Conservation (phyloP, 306 rosid species). For the Prunus campanulata region DNA sequence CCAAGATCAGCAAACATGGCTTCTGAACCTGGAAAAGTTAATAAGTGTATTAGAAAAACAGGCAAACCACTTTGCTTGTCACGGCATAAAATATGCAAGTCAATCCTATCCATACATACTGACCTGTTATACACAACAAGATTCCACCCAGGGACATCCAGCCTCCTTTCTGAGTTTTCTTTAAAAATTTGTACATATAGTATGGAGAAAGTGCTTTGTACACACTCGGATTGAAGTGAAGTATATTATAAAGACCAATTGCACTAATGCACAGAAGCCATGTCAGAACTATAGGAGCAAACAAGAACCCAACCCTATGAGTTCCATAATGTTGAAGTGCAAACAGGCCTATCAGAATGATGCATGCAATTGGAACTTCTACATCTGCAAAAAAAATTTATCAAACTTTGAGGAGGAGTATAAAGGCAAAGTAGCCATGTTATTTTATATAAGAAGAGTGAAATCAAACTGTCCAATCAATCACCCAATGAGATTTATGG, state of each 20-base stretch:
- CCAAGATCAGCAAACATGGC: conserved; percentile 99
- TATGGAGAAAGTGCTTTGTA: conserved; percentile 80
- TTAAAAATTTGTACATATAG: conserved; percentile 59
- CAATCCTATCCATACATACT: conserved; percentile 24
- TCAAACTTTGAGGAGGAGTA: conserved; percentile 25
- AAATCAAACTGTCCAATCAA: conserved; percentile 19
- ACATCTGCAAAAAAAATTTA: conserved; percentile 52
- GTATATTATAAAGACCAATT: conserved; percentile 85
- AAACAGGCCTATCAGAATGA: conserved; percentile 75
- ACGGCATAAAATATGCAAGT: conserved; percentile 14
- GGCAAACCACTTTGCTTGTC: conserved; percentile 8
- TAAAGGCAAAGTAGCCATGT: conserved; percentile 5
- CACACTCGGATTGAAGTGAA: conserved; percentile 62
- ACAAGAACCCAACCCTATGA: conserved; percentile 88
- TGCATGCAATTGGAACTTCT: conserved; percentile 79
- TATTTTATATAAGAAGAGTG: conserved; percentile 5
- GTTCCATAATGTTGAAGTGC: conserved; percentile 97
- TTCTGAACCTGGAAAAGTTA: conserved; percentile 67
- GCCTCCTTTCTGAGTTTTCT: conserved; percentile 66
- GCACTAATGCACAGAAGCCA: conserved; percentile 89
- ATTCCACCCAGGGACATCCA: conserved; percentile 97
- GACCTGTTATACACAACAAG: conserved; percentile 85
- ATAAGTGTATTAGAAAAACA: conserved; percentile 17
- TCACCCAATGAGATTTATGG: not conserved
- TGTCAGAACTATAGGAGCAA: conserved; percentile 74